Percentiles rank a stretch among this genome's conserved stretches.
phyloP scores from a whole-genome alignment of 2,329 filamentous ascomycete species.

The Cladosporium sp. region DNA sequence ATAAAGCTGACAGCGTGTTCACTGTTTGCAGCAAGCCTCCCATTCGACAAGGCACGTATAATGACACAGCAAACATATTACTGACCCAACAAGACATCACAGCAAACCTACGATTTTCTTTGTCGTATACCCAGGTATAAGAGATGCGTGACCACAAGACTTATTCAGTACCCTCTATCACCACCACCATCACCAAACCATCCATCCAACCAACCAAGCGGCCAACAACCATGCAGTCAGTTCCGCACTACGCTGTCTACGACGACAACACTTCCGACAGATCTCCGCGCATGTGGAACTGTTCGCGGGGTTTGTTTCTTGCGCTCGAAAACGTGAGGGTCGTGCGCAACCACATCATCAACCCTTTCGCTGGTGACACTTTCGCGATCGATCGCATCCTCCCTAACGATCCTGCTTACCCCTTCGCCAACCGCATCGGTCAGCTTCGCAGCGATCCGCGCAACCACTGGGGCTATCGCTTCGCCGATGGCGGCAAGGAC shows the following conservation, averaged over 20 bases:
- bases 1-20: neutral
- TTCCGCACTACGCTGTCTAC: neutral
- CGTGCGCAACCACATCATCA: neutral
- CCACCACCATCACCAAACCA: neutral
- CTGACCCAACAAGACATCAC: neutral
- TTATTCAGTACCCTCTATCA: neutral
- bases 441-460: neutral
- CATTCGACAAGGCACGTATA: neutral
- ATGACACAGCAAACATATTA: neutral
- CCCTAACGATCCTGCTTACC: neutral
- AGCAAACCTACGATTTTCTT: neutral
- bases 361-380: neutral
- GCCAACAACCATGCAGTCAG: neutral
- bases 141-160: neutral
- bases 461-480: neutral
- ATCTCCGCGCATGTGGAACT: neutral
- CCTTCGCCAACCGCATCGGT: neutral
- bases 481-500: neutral
- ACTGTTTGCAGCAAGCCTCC: neutral
- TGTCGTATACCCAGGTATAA: neutral
- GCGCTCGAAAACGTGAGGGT: neutral
- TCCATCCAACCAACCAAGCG: neutral
- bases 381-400: neutral
- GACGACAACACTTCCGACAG: neutral
- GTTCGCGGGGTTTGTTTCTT: neutral